phyloP scores from a whole-genome alignment of 78 protist genomes.

The Dictyostelium brefeldianum region DNA sequence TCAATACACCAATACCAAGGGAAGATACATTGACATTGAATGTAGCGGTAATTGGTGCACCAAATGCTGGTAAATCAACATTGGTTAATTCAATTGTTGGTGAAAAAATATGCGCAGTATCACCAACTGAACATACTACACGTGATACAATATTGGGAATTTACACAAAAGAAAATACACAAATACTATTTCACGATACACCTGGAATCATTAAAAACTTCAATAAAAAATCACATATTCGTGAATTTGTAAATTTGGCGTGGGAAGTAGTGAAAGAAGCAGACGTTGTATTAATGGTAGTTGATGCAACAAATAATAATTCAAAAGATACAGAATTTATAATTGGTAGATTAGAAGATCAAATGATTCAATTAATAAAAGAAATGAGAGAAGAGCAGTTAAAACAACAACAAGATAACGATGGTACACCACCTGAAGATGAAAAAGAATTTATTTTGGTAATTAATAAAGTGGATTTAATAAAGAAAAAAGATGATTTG shows the following conservation, averaged over 20 bases:
- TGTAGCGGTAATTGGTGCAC: slow-evolving; percentile 84
- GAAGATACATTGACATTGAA: slow-evolving; percentile 30
- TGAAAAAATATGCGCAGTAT: slow-evolving; percentile 69
- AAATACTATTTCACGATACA: slow-evolving; percentile 79
- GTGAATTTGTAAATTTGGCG: slow-evolving; percentile 60
- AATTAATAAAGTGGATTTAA: slow-evolving; percentile 73
- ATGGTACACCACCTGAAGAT: background rate
- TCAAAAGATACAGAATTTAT: slow-evolving; percentile 14
- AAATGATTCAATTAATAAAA: slow-evolving; percentile 33
- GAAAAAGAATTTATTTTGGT: slow-evolving; percentile 62
- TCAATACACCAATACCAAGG: slow-evolving; percentile 4
- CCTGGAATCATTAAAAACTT: slow-evolving; percentile 82
- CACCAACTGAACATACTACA: slow-evolving; percentile 77
- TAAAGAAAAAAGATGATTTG: slow-evolving; percentile 22
- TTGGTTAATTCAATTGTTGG: slow-evolving; percentile 76
- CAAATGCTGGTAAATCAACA: slow-evolving; percentile 87
- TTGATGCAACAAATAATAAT: slow-evolving; percentile 48
- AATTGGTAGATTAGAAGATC: background rate
- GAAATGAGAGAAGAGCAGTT: background rate
- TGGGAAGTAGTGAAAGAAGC: slow-evolving; percentile 63
- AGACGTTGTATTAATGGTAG: slow-evolving; percentile 54
- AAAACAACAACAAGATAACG: background rate
- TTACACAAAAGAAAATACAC: slow-evolving; percentile 46
- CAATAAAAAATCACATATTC: slow-evolving; percentile 20
- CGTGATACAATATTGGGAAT: slow-evolving; percentile 76